Evolutionary conservation across 1,284 basidiomycete genomes (phyloP).

Genomic region (Naganishia sp.): DNA sequence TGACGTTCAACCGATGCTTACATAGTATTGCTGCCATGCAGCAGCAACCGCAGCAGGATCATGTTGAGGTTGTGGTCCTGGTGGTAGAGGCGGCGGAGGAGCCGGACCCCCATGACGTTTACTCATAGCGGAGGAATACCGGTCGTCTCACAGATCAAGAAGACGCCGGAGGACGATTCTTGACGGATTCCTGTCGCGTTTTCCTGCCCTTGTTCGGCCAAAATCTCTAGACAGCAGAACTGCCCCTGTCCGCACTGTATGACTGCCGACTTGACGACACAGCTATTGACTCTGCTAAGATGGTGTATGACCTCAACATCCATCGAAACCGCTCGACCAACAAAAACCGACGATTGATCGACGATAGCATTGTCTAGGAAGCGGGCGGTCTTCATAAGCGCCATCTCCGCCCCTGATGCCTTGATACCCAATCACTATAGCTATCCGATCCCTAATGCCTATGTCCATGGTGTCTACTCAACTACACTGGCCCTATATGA

Average conservation of each 20-base stretch:
- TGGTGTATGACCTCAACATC: too few relatives aligned
- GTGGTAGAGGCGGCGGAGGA: slow-evolving; percentile 27
- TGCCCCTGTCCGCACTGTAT: too few relatives aligned
- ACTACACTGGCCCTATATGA: neutral
- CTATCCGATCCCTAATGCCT: neutral
- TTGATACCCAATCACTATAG: neutral
- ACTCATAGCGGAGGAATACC: slow-evolving; percentile 10
- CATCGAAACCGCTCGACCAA: too few relatives aligned
- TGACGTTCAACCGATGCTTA: neutral
- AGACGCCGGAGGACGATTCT: too few relatives aligned
- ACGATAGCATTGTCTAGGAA: neutral
- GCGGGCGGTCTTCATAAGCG: neutral
- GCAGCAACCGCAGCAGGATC: slow-evolving; percentile 27
- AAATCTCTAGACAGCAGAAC: too few relatives aligned
- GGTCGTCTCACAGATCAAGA: neutral
- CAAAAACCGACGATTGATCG: neutral
- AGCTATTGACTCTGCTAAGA: too few relatives aligned
- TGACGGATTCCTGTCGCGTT: neutral
- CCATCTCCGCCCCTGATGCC: neutral
- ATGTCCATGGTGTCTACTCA: neutral
- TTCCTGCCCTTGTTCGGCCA: too few relatives aligned
- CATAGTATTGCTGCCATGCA: slow-evolving; percentile 33
- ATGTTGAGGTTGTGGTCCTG: slow-evolving; percentile 31
- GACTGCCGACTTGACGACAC: too few relatives aligned
- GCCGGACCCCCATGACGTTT: slow-evolving; percentile 26